Evolutionary conservation across 768 basidiomycete genomes (phyloP).

Genomic region (Lactarius vividus): DNA sequence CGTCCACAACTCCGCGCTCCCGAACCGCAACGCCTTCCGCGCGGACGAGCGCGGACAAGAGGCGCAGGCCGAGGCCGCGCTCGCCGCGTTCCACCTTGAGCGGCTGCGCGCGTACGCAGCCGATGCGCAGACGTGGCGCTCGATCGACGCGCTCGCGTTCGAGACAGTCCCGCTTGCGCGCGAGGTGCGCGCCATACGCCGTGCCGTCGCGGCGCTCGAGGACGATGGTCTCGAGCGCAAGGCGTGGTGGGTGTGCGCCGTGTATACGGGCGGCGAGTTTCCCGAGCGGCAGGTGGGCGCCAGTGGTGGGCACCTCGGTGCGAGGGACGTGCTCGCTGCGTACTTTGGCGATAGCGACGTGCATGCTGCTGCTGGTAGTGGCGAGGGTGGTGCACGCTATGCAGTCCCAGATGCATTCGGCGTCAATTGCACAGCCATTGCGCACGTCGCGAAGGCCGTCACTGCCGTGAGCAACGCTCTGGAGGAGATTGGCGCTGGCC

Average conservation of each 20-base stretch:
- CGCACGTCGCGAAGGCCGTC: slow-evolving; percentile 43
- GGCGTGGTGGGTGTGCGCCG: slow-evolving; percentile 73
- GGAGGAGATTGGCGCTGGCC: neutral
- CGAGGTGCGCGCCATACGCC: slow-evolving; percentile 64
- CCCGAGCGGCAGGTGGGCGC: slow-evolving; percentile 40
- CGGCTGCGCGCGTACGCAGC: slow-evolving; percentile 54
- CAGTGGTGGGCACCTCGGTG: slow-evolving; percentile 31
- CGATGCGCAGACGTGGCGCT: slow-evolving; percentile 49
- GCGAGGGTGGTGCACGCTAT: neutral
- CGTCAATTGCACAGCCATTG: slow-evolving; percentile 66
- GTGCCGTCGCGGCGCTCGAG: slow-evolving; percentile 49
- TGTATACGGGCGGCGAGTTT: slow-evolving; percentile 52
- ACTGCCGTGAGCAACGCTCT: slow-evolving; percentile 36
- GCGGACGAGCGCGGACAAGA: slow-evolving; percentile 34
- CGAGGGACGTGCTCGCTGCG: slow-evolving; percentile 44
- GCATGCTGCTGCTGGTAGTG: slow-evolving; percentile 23
- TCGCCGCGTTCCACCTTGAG: slow-evolving; percentile 61
- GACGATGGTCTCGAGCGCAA: slow-evolving; percentile 38
- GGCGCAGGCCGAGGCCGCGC: slow-evolving; percentile 45
- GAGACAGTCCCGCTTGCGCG: slow-evolving; percentile 71
- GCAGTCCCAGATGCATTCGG: slow-evolving; percentile 56
- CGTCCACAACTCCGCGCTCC: slow-evolving; percentile 4
- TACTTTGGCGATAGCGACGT: slow-evolving; percentile 35
- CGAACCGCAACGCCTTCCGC: slow-evolving; percentile 45
- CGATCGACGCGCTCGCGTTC: slow-evolving; percentile 65